phyloP scores from a whole-genome alignment of 1,284 basidiomycete genomes.

The Puccinia polysora region DNA sequence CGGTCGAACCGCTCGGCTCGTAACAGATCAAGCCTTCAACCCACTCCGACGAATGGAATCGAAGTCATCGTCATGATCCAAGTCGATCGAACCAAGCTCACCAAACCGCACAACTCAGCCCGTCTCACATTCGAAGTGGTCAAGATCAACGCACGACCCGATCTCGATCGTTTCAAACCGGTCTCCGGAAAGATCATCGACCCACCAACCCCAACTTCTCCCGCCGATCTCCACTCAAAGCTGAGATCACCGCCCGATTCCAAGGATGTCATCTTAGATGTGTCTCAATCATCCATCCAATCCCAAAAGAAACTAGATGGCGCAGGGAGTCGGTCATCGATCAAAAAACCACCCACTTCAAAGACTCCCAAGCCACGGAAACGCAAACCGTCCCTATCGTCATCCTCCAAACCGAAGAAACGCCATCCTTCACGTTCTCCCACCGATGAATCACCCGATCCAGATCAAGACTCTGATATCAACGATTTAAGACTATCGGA shows the following conservation, averaged over 20 bases:
- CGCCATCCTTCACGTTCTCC: not conserved
- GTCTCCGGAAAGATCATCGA: not conserved
- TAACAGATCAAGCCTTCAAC: too few species aligned
- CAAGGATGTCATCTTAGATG: not conserved
- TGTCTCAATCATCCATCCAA: not conserved
- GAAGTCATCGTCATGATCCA: too few species aligned
- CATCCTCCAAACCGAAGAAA: slow-evolving; percentile 6
- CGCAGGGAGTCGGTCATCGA: too few species aligned
- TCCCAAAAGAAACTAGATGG: too few species aligned
- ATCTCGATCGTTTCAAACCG: slow-evolving; percentile 1
- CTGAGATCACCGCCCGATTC: not conserved
- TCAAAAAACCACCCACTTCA: not conserved
- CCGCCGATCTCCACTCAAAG: not conserved
- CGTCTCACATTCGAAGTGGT: too few species aligned
- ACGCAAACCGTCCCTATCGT: too few species aligned
- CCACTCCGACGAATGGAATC: too few species aligned
- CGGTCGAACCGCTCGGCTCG: too few species aligned
- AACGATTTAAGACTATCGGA: slow-evolving; percentile 25
- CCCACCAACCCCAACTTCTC: not conserved
- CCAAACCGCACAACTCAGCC: too few species aligned
- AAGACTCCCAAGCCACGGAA: too few species aligned
- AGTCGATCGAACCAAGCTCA: too few species aligned
- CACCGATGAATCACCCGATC: slow-evolving; percentile 18
- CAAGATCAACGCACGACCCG: too few species aligned
- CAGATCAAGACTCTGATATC: slow-evolving; percentile 14